A percentile compares a stretch with the other conserved stretches of the same genome.
Evolutionary conservation across 148 eudicot species (phyloP).

Genomic region (Nyssa sinensis): DNA sequence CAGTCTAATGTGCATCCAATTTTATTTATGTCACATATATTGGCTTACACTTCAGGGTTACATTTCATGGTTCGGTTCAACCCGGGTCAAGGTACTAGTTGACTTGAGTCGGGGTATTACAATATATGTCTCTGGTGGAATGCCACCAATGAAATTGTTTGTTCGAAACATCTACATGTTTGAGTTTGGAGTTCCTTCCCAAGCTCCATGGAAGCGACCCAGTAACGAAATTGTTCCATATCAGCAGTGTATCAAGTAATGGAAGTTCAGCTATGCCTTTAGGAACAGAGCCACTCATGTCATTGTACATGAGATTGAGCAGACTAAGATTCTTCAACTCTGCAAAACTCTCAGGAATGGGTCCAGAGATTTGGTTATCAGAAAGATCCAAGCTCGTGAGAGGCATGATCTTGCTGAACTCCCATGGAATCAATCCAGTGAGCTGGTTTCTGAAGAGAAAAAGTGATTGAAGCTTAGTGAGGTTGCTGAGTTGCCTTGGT

Average conservation of each 20-base stretch:
- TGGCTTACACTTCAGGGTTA: too few species aligned
- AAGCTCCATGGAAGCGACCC: constrained; percentile 75
- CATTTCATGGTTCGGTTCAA: too few species aligned
- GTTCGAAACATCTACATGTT: constrained; percentile 89
- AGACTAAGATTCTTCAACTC: constrained; percentile 63
- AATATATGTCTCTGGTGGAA: constrained; percentile 74
- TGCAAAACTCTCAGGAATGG: constrained; percentile 73
- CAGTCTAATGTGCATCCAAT: too few species aligned
- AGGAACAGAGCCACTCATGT: constrained; percentile 77
- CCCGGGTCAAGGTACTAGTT: too few species aligned
- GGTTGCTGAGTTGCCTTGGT: constrained; percentile 59
- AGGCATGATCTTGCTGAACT: constrained; percentile 52
- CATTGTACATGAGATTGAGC: constrained; percentile 83
- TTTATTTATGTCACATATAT: too few species aligned
- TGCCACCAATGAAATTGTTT: constrained; percentile 62
- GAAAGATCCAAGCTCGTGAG: constrained; percentile 91
- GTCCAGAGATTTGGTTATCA: constrained; percentile 75
- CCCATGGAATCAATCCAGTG: constrained; percentile 61
- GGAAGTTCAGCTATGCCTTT: constrained; percentile 73
- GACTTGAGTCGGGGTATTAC: too few species aligned
- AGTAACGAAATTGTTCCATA: constrained; percentile 82
- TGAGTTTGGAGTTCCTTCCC: constrained; percentile 69
- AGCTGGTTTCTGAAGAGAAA: constrained; percentile 85
- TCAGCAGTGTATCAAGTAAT: constrained; percentile 66
- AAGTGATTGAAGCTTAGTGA: constrained; percentile 74